Evolutionary conservation across 2,329 filamentous ascomycete species (phyloP).

Genomic region (Pyrenophora seminiperda): DNA sequence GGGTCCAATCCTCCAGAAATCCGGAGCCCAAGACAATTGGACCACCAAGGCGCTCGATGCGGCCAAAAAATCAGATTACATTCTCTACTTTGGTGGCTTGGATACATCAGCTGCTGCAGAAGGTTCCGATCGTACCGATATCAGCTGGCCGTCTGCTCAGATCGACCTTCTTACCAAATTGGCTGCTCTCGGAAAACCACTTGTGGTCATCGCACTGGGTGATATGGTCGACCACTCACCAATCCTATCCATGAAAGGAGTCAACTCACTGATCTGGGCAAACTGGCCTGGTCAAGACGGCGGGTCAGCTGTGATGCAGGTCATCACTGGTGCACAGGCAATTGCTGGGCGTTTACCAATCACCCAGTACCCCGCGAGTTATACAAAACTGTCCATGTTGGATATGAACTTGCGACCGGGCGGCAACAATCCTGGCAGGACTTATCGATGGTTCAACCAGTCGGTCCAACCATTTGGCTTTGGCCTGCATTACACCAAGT

Average conservation of each 20-base stretch:
- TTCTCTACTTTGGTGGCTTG: constrained; percentile 62
- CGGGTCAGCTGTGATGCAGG: constrained; percentile 60
- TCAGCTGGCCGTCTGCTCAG: constrained; percentile 60
- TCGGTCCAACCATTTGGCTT: constrained; percentile 60
- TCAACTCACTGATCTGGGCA: constrained; percentile 62
- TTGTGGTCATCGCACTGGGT: constrained; percentile 60
- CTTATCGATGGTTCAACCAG: constrained; percentile 64
- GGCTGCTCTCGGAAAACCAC: constrained; percentile 54
- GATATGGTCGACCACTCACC: constrained; percentile 59
- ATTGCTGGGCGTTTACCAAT: constrained; percentile 61
- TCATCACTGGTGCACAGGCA: constrained; percentile 57
- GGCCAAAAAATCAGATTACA: constrained; percentile 55
- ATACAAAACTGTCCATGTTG: constrained; percentile 59
- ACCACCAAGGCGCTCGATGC: constrained; percentile 25
- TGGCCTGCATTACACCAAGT: constrained; percentile 65
- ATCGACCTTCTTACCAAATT: constrained; percentile 58
- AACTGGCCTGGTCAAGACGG: constrained; percentile 66
- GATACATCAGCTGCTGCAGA: constrained; percentile 61
- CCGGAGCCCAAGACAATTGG: constrained; percentile 21
- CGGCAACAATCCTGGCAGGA: constrained; percentile 57
- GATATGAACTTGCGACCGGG: constrained; percentile 61
- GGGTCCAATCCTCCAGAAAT: constrained; percentile 22
- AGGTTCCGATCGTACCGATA: constrained; percentile 56
- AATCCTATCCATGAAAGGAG: constrained; percentile 54
- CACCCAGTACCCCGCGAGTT: constrained; percentile 62